phyloP scores from a whole-genome alignment of 495 filamentous ascomycete genomes.

The Neurospora sp. region DNA sequence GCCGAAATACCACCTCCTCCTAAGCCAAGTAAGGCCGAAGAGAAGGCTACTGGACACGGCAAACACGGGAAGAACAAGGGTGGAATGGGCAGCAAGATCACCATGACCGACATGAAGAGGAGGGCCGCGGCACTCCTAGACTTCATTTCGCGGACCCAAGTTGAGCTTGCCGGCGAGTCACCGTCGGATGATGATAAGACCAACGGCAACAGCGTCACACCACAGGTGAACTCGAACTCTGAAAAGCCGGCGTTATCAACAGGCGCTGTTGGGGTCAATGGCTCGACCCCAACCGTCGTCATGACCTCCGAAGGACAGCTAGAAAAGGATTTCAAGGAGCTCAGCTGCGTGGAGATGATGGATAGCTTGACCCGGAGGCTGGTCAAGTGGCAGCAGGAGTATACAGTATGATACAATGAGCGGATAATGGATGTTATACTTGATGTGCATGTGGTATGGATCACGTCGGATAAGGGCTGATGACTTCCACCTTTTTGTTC shows the following conservation, averaged over 20 bases:
- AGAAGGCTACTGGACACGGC: constrained; percentile 9
- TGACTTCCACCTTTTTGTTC: background rate
- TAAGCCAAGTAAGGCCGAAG: constrained; percentile 12
- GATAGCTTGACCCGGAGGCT: constrained; percentile 64
- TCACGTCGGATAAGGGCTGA: background rate
- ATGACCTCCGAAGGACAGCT: constrained; percentile 3
- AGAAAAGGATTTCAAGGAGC: constrained; percentile 51
- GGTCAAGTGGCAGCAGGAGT: constrained; percentile 67
- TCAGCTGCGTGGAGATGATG: constrained; percentile 74
- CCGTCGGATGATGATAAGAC: constrained; percentile 14
- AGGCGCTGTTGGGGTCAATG: background rate
- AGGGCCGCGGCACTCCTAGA: constrained; percentile 75
- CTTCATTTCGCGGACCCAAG: constrained; percentile 81
- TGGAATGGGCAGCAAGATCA: constrained; percentile 53
- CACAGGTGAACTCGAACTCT: background rate
- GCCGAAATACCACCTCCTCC: background rate
- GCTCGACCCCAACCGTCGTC: background rate
- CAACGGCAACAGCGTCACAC: background rate
- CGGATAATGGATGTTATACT: background rate
- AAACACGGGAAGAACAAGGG: constrained; percentile 29
- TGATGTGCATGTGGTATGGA: background rate
- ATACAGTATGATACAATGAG: constrained; percentile 17
- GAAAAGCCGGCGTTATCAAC: constrained; percentile 3
- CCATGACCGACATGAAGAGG: constrained; percentile 85
- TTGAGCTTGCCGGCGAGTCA: constrained; percentile 65